phyloP scores from a whole-genome alignment of 352 stramenopile genomes.

The Globisporangium emineosum region DNA sequence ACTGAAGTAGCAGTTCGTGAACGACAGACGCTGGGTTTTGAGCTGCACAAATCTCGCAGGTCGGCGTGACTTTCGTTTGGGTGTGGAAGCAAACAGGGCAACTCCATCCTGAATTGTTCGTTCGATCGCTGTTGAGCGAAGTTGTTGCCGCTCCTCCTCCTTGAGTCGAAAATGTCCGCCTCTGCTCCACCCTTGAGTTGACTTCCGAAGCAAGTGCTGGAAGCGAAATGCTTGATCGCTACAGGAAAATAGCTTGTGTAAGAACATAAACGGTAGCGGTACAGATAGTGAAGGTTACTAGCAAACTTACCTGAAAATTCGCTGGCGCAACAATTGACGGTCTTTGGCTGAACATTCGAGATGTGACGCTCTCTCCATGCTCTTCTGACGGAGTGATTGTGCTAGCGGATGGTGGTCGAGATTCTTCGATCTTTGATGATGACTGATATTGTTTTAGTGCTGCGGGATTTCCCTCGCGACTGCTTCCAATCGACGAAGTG shows the following conservation, averaged over 20 bases:
- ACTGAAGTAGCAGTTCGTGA: slow-evolving; percentile 54
- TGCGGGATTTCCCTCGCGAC: background rate
- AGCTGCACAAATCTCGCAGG: slow-evolving; percentile 74
- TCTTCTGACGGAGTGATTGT: background rate
- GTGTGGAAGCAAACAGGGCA: slow-evolving; percentile 73
- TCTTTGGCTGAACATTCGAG: background rate
- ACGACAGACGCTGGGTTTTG: slow-evolving; percentile 58
- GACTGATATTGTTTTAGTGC: background rate
- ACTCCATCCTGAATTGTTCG: slow-evolving; percentile 28
- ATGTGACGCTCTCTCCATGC: background rate
- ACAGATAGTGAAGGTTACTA: background rate
- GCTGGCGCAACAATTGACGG: background rate
- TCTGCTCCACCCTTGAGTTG: background rate
- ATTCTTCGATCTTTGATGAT: slow-evolving; percentile 5
- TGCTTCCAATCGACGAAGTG: background rate
- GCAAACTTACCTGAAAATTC: slow-evolving; percentile 1
- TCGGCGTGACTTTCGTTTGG: slow-evolving; percentile 40
- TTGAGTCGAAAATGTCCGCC: background rate
- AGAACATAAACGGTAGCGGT: background rate
- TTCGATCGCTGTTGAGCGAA: background rate
- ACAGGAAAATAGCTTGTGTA: background rate
- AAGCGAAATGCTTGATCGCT: slow-evolving; percentile 10
- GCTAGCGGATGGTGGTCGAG: background rate
- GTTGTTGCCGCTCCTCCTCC: background rate
- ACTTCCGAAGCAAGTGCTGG: slow-evolving; percentile 5